Evolutionary conservation across 345 rosid species (phyloP), one percentile per base, ranked within the genome.

Genomic region (Stellera chamaejasme): DNA sequence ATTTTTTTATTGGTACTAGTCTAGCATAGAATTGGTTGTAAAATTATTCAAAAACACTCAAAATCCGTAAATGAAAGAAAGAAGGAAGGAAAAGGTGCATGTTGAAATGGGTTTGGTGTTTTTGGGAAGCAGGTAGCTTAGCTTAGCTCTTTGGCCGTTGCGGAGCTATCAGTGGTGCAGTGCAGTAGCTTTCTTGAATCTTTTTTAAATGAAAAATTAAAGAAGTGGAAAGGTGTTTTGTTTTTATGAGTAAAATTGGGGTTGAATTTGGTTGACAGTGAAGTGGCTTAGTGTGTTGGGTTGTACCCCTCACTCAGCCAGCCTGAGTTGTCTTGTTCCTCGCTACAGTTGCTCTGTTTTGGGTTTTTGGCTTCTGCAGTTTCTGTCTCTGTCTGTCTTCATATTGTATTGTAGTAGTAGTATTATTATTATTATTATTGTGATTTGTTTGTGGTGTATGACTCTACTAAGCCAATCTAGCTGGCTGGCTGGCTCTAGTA

Each of bases 291-390:
- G 23, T 19, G 23, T 19, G 23, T 19, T 62, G 64, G 60, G 10
- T 25, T 66, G 65, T 69, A 55, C 64, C 61, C 51, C 61, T 9
- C 61, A 65, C 69, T 54, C 26, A 49, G 62, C 67, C 64, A 43
- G 59, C 32, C 45, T 69, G 62, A 63, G 61, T 66, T 79, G 79
- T 79, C 79, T 74, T 69, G 68, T 79, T 74, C 69, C 65, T n/a
- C n/a, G n/a, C n/a, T 48, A 39, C 39, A 55, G 42, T 61, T 36
- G 59, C 59, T 67, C 57, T 11, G 50, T 44, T 27, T 56, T 52
- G 45, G 27, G 50, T 44, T 27, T 56, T 52, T 49, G 27, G 12
- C 9, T n/a, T 43, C 51, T 43, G 27, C 50, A 46, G 39, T 7
- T 25, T 54, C 36, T 16, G 32, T 10, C 14, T 32, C 27, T 27